Percentiles rank a stretch among this genome's conserved stretches.
Evolutionary conservation across 257 asterid species (phyloP).

Genomic region (Paulownia fortunei): DNA sequence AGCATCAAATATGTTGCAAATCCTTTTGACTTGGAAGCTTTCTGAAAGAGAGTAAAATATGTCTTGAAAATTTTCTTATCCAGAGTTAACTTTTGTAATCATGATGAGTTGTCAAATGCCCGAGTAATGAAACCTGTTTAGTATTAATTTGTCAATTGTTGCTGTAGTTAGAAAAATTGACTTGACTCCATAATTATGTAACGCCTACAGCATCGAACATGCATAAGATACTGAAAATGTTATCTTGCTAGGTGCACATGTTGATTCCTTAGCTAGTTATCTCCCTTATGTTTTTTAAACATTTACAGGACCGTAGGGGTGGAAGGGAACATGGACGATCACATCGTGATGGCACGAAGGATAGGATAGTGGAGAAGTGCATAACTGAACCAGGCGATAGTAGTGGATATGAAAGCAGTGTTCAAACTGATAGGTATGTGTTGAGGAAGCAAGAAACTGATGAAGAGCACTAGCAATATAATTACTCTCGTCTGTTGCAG

Average conservation of each 20-base stretch:
- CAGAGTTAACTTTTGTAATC: no score
- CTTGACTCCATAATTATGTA: no score
- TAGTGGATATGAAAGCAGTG: conserved; percentile 86
- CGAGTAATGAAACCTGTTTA: no score
- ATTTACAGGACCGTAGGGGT: conserved; percentile 63
- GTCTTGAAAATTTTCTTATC: no score
- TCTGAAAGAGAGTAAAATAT: no score
- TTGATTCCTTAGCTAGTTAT: background rate
- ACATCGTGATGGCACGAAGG: conserved; percentile 47
- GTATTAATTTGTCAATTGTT: no score
- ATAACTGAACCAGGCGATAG: conserved; percentile 76
- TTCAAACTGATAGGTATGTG: conserved; percentile 58
- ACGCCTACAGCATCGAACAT: no score
- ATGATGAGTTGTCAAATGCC: no score
- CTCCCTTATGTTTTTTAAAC: background rate
- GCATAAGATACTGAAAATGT: background rate
- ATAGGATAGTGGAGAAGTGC: conserved; percentile 51
- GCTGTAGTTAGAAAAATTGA: background rate
- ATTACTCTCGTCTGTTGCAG: background rate
- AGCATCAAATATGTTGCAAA: no score
- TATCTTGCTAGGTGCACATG: background rate
- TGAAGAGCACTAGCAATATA: conserved; percentile 50
- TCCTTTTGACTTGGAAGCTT: no score
- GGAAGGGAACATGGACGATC: conserved; percentile 55
- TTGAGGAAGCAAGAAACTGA: conserved; percentile 71